phyloP scores from a whole-genome alignment of 2,329 filamentous ascomycete genomes.

The Ciborinia camelliae region DNA sequence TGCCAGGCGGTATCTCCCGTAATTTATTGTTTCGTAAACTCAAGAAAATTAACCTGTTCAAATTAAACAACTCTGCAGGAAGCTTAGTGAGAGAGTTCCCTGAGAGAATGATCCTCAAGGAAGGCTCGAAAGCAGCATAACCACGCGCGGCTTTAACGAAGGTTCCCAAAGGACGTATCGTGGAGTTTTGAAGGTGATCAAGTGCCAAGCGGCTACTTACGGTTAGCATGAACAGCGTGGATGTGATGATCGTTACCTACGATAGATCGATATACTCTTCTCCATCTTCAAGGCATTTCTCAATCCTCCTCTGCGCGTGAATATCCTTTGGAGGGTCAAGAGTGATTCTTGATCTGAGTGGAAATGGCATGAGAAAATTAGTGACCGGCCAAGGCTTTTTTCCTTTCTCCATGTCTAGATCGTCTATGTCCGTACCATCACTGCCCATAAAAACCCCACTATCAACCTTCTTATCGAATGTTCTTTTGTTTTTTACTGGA shows the following conservation, averaged over 20 bases:
- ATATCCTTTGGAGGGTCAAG: conserved; percentile 6
- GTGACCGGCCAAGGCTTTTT: background rate
- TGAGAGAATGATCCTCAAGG: conserved; percentile 59
- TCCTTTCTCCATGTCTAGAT: background rate
- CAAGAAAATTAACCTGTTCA: conserved; percentile 60
- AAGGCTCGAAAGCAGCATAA: conserved; percentile 57
- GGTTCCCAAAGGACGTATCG: conserved; percentile 54
- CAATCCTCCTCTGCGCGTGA: conserved; percentile 46
- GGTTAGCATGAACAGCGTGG: conserved; percentile 20
- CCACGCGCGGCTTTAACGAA: conserved; percentile 39
- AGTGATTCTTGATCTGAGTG: conserved; percentile 4
- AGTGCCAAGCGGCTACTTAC: conserved; percentile 39
- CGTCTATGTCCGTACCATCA: conserved; percentile 50
- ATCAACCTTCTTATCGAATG: conserved; percentile 58
- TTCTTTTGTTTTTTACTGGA: conserved; percentile 43
- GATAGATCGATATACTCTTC: conserved; percentile 60
- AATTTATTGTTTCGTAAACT: conserved; percentile 64
- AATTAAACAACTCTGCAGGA: conserved; percentile 58
- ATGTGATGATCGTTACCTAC: conserved; percentile 41
- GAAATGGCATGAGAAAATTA: background rate
- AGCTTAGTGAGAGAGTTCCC: conserved; percentile 55
- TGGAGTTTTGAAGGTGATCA: conserved; percentile 52
- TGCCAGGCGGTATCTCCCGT: conserved; percentile 56
- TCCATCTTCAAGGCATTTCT: conserved; percentile 54
- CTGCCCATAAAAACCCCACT: conserved; percentile 68